Conservation (phyloP, 108 stramenopile species). For the Chaetoceros tenuissimus region DNA sequence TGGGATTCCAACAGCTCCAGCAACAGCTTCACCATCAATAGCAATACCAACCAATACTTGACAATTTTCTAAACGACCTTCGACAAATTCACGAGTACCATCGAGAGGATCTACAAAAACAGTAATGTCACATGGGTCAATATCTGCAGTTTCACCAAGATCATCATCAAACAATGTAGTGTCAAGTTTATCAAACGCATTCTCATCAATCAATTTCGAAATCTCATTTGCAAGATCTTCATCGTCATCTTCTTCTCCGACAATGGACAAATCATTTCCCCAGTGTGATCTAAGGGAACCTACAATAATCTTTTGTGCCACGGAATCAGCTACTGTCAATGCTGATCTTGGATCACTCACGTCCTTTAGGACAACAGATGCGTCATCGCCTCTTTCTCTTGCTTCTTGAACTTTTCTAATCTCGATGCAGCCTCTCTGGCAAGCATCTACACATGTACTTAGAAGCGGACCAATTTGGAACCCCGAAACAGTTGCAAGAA, state of each 20-base stretch:
- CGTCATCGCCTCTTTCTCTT: conserved; percentile 1
- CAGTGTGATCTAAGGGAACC: conserved; percentile 16
- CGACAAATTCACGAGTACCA: conserved; percentile 80
- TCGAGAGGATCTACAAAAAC: conserved; percentile 80
- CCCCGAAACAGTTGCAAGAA: too few species aligned
- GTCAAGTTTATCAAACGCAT: not conserved
- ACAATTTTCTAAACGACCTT: conserved; percentile 63
- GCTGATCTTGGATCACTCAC: conserved; percentile 38
- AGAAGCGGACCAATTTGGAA: not conserved
- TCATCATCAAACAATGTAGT: conserved; percentile 10
- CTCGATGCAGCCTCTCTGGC: conserved; percentile 20
- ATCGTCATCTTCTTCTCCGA: conserved; percentile 43
- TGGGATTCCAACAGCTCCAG: conserved; percentile 66
- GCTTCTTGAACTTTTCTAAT: conserved; percentile 14
- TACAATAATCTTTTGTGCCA: conserved; percentile 40
- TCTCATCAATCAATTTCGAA: conserved; percentile 4
- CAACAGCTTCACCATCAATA: conserved; percentile 39
- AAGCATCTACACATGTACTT: conserved; percentile 21
- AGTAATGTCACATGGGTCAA: conserved; percentile 7
- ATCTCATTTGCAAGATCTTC: not conserved
- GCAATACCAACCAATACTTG: conserved; percentile 71
- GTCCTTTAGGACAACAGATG: conserved; percentile 28
- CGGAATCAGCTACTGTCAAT: conserved; percentile 43
- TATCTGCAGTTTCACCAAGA: not conserved
- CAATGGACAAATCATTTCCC: conserved; percentile 26